These are phyloP conservation scores for Dissophora ornata DNA, from an alignment of 192 early-diverging fungal species.

Conservation along the genomic window DNA sequence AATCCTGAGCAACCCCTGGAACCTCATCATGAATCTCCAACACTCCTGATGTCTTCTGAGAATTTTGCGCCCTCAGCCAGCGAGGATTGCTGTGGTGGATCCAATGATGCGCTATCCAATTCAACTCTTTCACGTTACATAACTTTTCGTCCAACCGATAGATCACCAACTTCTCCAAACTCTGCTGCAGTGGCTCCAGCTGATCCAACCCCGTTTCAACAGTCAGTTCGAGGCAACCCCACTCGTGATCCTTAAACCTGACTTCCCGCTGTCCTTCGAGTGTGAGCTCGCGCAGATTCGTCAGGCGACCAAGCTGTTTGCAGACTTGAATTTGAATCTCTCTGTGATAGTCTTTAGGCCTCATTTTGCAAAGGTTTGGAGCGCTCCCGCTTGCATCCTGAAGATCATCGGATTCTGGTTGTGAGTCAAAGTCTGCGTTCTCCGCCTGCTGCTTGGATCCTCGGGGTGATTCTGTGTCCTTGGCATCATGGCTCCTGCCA, in stretches of 20 bases:
- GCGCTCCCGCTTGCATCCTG: too few species aligned
- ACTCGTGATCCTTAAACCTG: neutral
- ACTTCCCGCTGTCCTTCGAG: constrained; percentile 6
- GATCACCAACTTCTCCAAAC: constrained; percentile 2
- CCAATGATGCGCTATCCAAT: constrained; percentile 25
- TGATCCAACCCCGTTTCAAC: constrained; percentile 15
- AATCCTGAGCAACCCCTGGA: neutral
- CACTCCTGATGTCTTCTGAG: neutral
- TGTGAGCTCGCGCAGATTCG: neutral
- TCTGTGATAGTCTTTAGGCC: too few species aligned
- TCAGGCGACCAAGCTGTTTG: constrained; percentile 13
- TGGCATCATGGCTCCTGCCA: too few species aligned
- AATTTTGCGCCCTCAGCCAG: constrained; percentile 1
- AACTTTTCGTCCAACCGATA: constrained; percentile 10
- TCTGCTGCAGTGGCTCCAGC: constrained; percentile 13
- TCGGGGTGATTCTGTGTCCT: too few species aligned
- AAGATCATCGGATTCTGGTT: too few species aligned
- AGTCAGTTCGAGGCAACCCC: constrained; percentile 17
- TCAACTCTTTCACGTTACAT: constrained; percentile 1
- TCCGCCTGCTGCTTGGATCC: too few species aligned
- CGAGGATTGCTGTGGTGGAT: constrained; percentile 15
- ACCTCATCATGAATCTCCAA: neutral
- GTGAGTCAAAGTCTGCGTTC: too few species aligned
- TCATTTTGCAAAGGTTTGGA: too few species aligned
- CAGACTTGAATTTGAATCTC: constrained; percentile 18